Conservation (phyloP, 2,329 filamentous ascomycete species). For the Exophiala alcalophila region DNA sequence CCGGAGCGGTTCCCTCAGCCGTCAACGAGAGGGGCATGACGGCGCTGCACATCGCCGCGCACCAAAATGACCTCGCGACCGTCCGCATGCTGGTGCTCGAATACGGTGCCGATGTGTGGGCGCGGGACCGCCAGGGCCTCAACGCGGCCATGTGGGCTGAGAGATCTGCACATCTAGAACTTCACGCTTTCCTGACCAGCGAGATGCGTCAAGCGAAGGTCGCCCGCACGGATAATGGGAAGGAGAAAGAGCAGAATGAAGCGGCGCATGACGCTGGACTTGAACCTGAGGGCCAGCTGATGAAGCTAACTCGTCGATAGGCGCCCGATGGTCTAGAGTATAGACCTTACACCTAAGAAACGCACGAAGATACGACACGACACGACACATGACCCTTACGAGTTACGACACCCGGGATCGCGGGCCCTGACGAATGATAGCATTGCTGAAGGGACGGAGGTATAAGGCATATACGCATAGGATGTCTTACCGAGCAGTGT, state of each 20-base stretch:
- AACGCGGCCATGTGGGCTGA: slow-evolving; percentile 27
- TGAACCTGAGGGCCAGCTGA: too few species aligned
- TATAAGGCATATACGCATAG: too few species aligned
- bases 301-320: too few species aligned
- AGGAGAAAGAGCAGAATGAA: too few species aligned
- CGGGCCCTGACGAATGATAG: too few species aligned
- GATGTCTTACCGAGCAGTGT: too few species aligned
- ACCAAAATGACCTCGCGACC: slow-evolving; percentile 38
- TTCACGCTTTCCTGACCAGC: slow-evolving; percentile 17
- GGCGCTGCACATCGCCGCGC: slow-evolving; percentile 43
- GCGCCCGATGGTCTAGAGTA: too few species aligned
- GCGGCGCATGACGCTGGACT: too few species aligned
- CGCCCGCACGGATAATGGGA: slow-evolving; percentile 3
- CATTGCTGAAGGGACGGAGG: too few species aligned
- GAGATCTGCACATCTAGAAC: slow-evolving; percentile 23
- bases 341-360: too few species aligned
- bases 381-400: not conserved
- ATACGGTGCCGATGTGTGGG: slow-evolving; percentile 37
- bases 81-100: slow-evolving; percentile 38
- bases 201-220: slow-evolving; percentile 17
- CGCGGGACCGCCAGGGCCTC: slow-evolving; percentile 20
- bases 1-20: slow-evolving; percentile 38
- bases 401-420: too few species aligned
- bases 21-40: slow-evolving; percentile 38
- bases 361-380: too few species aligned